Evolutionary conservation across 306 rosid species (phyloP), one percentile per base, ranked within the genome.

Genomic region (Adenanthera pavonina): DNA sequence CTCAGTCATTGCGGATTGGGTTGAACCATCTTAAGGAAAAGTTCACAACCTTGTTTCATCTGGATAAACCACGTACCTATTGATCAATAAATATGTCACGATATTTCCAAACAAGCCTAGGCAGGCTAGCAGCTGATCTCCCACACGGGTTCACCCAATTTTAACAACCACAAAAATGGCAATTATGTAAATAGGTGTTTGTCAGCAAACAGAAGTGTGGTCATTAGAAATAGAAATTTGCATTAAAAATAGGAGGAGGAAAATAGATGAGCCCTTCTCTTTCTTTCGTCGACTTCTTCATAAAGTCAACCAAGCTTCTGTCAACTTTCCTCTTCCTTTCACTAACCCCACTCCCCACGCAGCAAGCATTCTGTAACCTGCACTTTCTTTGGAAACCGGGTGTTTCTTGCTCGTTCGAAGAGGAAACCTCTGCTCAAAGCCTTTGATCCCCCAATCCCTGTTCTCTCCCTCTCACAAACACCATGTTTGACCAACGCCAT

Each of bases 281-380:
- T 41, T 41, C 25, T 78, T 40, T 17, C 74, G 4, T 43, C 84
- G 33, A 35, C 75, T 49, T 75, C 44, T 0, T 66, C 33, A 17
- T 48, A 30, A 79, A 86, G 89, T 86, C 89, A 86, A 82, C 85
- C 76, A 48, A 76, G 75, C 82, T 89, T 85, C 81, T 79, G 89
- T 85, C 87, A 85, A 88, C 91, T 91, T 84, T 82, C 85, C 89
- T 84, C 69, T 86, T 54, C 69, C 82, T 33, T 80, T 60, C 61
- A n/a, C 25, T 69, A 25, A 53, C 65, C 43, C 15, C 10, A 38
- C 60, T 12, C 35, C 64, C 15, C 35, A 2, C 65, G 14, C 65
- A 59, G 65, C 65, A 59, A 30, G 16, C 64, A 12, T 36, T 57
- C 67, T 44, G 36, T 51, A 80, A 15, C 46, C 75, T 57, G 16